These are phyloP conservation scores for Eucalyptus sideroxylon DNA, from an alignment of 345 rosid genomes.

Conservation along the genomic window DNA sequence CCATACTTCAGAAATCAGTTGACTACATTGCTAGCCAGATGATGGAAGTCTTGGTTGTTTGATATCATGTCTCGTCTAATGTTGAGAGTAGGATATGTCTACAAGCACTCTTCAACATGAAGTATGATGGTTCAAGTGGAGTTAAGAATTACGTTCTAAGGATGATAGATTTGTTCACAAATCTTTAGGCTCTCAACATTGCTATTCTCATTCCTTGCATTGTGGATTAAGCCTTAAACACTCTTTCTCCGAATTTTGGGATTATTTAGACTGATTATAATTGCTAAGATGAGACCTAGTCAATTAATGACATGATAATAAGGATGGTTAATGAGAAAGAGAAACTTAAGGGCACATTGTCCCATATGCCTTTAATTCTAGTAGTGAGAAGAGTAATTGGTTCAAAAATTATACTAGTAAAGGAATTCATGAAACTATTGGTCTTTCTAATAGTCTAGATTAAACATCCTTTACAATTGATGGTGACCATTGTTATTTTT, in stretches of 20 bases:
- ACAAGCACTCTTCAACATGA: not conserved
- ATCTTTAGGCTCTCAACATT: not conserved
- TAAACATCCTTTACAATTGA: not conserved
- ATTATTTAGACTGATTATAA: no score
- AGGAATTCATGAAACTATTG: no score
- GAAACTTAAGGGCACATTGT: not conserved
- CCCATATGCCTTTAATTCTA: not conserved
- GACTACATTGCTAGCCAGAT: rapidly evolving
- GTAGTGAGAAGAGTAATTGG: not conserved
- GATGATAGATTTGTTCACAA: not conserved
- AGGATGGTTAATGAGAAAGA: not conserved
- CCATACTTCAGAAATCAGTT: not conserved
- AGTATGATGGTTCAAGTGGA: not conserved
- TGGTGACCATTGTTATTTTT: no score
- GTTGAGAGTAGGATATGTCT: rapidly evolving
- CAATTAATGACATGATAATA: not conserved
- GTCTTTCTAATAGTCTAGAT: no score
- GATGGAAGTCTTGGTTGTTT: not conserved
- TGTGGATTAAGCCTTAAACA: not conserved
- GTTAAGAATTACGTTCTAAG: not conserved
- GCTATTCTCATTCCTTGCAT: not conserved
- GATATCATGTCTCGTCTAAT: no score
- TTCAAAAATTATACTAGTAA: no score
- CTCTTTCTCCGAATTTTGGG: not conserved
- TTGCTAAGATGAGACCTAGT: not conserved